Percentiles rank a stretch among this genome's conserved stretches.
Evolutionary conservation across 257 asterid species (phyloP).

Genomic region (Penstemon eatonii): DNA sequence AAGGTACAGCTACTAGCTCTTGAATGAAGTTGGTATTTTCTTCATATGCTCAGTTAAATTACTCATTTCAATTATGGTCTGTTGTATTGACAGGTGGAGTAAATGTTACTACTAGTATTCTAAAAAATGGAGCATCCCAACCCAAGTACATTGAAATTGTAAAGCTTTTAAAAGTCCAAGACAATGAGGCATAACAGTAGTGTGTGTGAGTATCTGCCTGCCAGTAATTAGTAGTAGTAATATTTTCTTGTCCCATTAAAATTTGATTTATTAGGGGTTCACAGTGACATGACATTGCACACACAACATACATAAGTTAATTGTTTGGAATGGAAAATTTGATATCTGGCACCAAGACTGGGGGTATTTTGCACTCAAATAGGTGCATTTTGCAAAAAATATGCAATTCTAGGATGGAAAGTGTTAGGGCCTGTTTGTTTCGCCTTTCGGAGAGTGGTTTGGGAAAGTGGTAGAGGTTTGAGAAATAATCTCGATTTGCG

Average conservation of each 20-base stretch:
- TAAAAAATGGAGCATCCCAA: too few relatives aligned
- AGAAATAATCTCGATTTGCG: too few relatives aligned
- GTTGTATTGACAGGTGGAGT: neutral
- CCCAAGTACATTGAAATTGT: constrained; percentile 22
- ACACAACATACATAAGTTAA: too few relatives aligned
- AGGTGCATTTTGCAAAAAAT: too few relatives aligned
- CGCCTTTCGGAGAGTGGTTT: too few relatives aligned
- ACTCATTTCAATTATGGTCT: too few relatives aligned
- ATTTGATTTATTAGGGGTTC: neutral
- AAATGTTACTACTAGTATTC: neutral
- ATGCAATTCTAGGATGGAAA: too few relatives aligned
- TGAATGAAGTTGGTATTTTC: constrained; percentile 6
- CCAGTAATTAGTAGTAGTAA: neutral
- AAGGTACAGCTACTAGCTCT: neutral
- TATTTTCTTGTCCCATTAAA: neutral
- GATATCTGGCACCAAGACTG: too few relatives aligned
- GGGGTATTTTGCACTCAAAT: too few relatives aligned
- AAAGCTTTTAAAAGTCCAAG: constrained; percentile 9
- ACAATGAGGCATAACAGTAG: neutral
- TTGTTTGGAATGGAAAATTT: too few relatives aligned
- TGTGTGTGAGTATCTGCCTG: neutral
- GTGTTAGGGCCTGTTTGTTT: too few relatives aligned
- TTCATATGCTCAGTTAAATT: constrained; percentile 17
- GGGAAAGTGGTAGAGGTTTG: too few relatives aligned
- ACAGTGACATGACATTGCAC: constrained; percentile 7